Percentiles rank a stretch among this genome's conserved stretches.
phyloP scores from a whole-genome alignment of 495 filamentous ascomycete species.

The Penicillium tannophilum region DNA sequence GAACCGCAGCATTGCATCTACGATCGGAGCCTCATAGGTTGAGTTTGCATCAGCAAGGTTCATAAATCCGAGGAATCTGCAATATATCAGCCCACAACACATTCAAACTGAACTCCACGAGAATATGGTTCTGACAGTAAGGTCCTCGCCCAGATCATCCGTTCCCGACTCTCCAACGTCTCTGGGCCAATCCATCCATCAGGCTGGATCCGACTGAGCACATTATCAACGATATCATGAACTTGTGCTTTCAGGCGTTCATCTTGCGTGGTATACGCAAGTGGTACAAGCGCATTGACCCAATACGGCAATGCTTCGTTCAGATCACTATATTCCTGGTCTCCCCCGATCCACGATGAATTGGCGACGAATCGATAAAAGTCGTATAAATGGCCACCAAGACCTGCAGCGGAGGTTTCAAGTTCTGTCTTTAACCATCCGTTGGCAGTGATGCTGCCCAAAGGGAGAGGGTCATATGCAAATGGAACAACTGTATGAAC shows the following conservation, averaged over 20 bases:
- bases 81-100: not conserved
- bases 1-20: conserved; percentile 39
- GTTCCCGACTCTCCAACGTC: conserved; percentile 35
- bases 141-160: conserved; percentile 59
- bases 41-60: conserved; percentile 44
- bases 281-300: conserved; percentile 66
- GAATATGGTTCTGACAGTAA: conserved; percentile 19
- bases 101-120: not conserved
- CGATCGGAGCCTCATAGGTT: conserved; percentile 23
- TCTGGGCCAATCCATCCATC: conserved; percentile 69
- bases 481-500: conserved; percentile 38
- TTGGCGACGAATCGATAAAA: conserved; percentile 62
- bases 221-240: conserved; percentile 46
- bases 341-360: conserved; percentile 57
- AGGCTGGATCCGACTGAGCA: conserved; percentile 51
- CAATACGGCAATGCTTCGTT: conserved; percentile 66
- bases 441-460: conserved; percentile 58
- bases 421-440: conserved; percentile 66
- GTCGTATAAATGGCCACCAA: conserved; percentile 60
- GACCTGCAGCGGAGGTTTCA: conserved; percentile 51
- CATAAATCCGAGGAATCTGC: conserved; percentile 54
- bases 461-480: conserved; percentile 50
- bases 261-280: conserved; percentile 61
- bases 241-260: conserved; percentile 57
- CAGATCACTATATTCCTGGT: conserved; percentile 58